Evolutionary conservation across 225 moss, liverwort and hornwort species (phyloP), one percentile per base, ranked within the genome.

Genomic region (Polytrichum formosum): DNA sequence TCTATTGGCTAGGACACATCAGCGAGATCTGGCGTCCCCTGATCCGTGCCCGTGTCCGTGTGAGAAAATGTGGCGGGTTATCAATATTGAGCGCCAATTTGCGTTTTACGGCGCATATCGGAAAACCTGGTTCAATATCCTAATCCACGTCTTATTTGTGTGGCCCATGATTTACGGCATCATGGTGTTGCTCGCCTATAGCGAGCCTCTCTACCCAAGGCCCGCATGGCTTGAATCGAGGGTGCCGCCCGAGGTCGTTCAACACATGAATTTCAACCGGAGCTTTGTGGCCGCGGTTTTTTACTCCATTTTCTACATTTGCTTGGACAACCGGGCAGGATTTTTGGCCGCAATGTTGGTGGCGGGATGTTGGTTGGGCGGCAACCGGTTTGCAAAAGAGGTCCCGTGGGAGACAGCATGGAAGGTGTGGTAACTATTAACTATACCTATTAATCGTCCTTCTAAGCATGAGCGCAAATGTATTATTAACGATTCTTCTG

Each of bases 81-180:
- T 86, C 33, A 80, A 87, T 54, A 70, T 83, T 18, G 81, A 87
- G 78, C 80, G 80, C 26, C 87, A 78, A 26, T 83, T 87, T 66
- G 78, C 78, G 1, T 83, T 83, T 72, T 83, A 81, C 35, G 87
- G 87, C 18, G 83, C 80, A 7, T 87, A 83, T 72, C 75, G 76
- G 33, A 87, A 81, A n/a, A 70, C 28, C n/a, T 27, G 33, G 35
- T 58, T 78, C 28, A 80, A 80, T 68, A 82, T 86, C 63, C 17
- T 87, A 74, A 29, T 87, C 13, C 87, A 83, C n/a, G 87, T 80
- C 59, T 28, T 71, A 61, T 87, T 81, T 56, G 83, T 83, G 28
- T 83, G 87, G 87, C 74, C 81, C 68, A 83, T 87, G 83, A 59
- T 81, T 21, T 76, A 81, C 8, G 78, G 81, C 18, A 72, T 83